Evolutionary conservation across 805 yeast genomes (phyloP).

Genomic region (Metschnikowia gelsemii): DNA sequence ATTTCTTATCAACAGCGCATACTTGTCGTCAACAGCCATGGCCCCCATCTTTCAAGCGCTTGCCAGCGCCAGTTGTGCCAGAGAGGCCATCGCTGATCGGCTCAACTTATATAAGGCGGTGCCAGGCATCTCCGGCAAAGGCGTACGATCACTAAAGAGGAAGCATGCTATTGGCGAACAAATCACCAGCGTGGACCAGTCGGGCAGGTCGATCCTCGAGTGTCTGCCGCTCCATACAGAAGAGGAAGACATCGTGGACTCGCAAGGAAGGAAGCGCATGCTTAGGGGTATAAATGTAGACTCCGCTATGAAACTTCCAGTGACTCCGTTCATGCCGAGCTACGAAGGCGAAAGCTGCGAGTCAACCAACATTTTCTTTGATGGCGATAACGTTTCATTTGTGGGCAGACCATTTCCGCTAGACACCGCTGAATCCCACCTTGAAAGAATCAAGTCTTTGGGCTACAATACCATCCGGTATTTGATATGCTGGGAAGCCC

Average conservation of each 20-base stretch:
- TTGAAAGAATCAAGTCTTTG: constrained; percentile 68
- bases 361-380: constrained; percentile 50
- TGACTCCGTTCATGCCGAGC: constrained; percentile 48
- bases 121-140: constrained; percentile 27
- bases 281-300: constrained; percentile 83
- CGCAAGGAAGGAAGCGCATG: constrained; percentile 57
- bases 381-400: constrained; percentile 76
- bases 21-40: constrained; percentile 1
- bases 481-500: constrained; percentile 86
- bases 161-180: constrained; percentile 19
- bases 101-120: constrained; percentile 30
- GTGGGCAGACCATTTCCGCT: constrained; percentile 80
- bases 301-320: constrained; percentile 70
- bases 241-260: constrained; percentile 58
- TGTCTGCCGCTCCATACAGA: constrained; percentile 36
- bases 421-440: constrained; percentile 67
- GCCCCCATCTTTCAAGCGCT: constrained; percentile 9
- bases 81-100: constrained; percentile 22
- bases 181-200: constrained; percentile 10
- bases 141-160: constrained; percentile 30
- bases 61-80: constrained; percentile 4
- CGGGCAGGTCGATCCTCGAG: constrained; percentile 15
- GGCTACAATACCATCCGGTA: constrained; percentile 81
- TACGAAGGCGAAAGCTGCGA: constrained; percentile 39
- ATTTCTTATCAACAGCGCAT: not conserved